Evolutionary conservation across 805 yeast genomes (phyloP), one percentile per base, ranked within the genome.

Genomic region (Metschnikowia borealis): DNA sequence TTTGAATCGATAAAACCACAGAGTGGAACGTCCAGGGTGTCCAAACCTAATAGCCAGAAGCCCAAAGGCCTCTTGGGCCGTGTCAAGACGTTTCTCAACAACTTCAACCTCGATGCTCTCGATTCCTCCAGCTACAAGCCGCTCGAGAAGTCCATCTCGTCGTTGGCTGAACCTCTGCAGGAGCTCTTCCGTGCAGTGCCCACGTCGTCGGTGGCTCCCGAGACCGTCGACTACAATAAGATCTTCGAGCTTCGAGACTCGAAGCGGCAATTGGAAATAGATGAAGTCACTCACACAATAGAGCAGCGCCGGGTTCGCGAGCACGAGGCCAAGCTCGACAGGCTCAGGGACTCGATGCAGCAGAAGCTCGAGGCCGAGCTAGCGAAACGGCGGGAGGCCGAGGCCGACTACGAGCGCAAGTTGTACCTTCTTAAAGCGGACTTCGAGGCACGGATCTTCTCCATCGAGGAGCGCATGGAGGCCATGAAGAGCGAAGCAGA

Each of bases 391-490:
- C 23, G 35, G 7, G 33, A 17, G 34, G 42, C 47, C 29, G 36
- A 32, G 29, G 45, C 44, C 20, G 38, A 48, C 14, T 51, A 50
- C 37, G 54, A 53, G 52, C 52, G 54, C 18, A 48, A 50, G 26
- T 33, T 53, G 10, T 43, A 50, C 21, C 34, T 48, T n/a, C 41
- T 50, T 14, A 40, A 44, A 40, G 33, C 17, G 26, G 54, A 43
- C 7, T 44, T 38, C 26, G 54, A 53, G 40, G 54, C 54, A 15
- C 46, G 47, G 6, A 20, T 46, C 10, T 38, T 40, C 38, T 44
- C 48, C 29, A 10, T 50, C 29, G 38, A 33, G n/a, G 46, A 38
- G 46, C 37, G 44, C 15, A 44, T 44, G 39, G 46, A 44, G 39
- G 20, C 40, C 33, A 36, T 34, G 46, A 44, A 26, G 26, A 21